Percentiles rank a stretch among this genome's conserved stretches.
Conservation (phyloP, 2,329 filamentous ascomycete genomes). For the Talaromyces funiculosus region DNA sequence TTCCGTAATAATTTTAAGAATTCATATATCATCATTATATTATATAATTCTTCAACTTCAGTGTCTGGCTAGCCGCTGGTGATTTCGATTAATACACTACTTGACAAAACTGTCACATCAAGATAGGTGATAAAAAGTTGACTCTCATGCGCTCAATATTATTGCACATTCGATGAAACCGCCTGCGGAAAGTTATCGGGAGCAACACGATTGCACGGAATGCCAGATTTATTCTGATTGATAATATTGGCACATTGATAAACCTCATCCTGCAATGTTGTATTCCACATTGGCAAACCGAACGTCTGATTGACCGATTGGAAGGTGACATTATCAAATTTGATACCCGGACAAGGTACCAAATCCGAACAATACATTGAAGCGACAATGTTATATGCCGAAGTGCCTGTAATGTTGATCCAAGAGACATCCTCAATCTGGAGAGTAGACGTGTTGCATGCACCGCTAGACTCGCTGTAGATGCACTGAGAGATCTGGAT, state of each 20-base stretch:
- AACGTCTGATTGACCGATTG: slow-evolving; percentile 33
- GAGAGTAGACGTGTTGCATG: slow-evolving; percentile 22
- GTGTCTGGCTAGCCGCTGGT: neutral
- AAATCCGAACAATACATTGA: slow-evolving; percentile 43
- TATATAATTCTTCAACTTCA: neutral
- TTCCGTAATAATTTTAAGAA: too few relatives aligned
- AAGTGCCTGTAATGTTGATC: slow-evolving; percentile 48
- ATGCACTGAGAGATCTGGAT: slow-evolving; percentile 26
- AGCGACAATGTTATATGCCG: slow-evolving; percentile 45
- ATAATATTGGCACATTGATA: slow-evolving; percentile 41
- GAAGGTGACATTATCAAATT: slow-evolving; percentile 45
- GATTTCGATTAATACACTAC: neutral
- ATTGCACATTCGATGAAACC: slow-evolving; percentile 10
- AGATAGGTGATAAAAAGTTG: neutral
- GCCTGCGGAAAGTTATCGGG: slow-evolving; percentile 19
- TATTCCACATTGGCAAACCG: slow-evolving; percentile 24
- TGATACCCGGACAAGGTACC: slow-evolving; percentile 42
- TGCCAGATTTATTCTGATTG: slow-evolving; percentile 17
- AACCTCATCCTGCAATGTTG: slow-evolving; percentile 29
- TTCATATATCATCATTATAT: neutral
- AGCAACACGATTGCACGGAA: slow-evolving; percentile 24
- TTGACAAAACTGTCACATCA: neutral
- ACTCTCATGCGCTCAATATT: neutral
- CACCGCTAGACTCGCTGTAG: slow-evolving; percentile 15
- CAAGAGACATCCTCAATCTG: slow-evolving; percentile 45